Evolutionary conservation across 106 monocot genomes (phyloP).

Genomic region (Allium cepa): DNA sequence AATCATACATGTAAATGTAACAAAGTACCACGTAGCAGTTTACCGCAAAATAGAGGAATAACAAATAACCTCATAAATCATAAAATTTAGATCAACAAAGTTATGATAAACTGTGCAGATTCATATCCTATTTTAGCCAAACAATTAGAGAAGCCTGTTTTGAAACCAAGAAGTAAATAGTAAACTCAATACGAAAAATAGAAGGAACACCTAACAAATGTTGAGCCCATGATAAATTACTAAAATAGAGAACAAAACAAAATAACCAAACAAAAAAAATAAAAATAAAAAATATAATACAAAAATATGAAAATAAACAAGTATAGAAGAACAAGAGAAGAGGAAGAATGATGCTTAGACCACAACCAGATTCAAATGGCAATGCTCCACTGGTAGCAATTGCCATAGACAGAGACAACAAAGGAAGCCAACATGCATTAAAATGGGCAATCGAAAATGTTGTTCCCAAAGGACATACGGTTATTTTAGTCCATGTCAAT

Average conservation of each 20-base stretch:
- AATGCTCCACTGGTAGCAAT: constrained; percentile 34
- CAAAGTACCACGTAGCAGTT: too few relatives aligned
- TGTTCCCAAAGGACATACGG: constrained; percentile 32
- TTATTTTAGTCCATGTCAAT: constrained; percentile 55
- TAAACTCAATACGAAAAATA: too few relatives aligned
- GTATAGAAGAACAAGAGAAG: neutral
- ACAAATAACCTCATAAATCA: too few relatives aligned
- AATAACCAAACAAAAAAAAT: neutral
- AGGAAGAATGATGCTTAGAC: neutral
- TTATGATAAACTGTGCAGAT: too few relatives aligned
- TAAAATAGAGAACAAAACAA: neutral
- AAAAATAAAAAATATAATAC: neutral
- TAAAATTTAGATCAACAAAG: too few relatives aligned
- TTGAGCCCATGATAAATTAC: too few relatives aligned
- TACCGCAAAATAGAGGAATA: too few relatives aligned
- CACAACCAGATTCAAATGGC: neutral
- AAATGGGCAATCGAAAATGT: constrained; percentile 60
- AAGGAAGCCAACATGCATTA: constrained; percentile 56
- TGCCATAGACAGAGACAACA: constrained; percentile 50
- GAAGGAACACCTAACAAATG: too few relatives aligned
- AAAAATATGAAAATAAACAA: neutral
- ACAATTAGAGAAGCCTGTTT: too few relatives aligned
- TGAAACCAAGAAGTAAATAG: too few relatives aligned
- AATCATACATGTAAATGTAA: too few relatives aligned
- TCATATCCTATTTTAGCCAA: too few relatives aligned